Base-by-base conservation (phyloP, 169 alveolate species). In the Eimeria falciformis region DNA sequence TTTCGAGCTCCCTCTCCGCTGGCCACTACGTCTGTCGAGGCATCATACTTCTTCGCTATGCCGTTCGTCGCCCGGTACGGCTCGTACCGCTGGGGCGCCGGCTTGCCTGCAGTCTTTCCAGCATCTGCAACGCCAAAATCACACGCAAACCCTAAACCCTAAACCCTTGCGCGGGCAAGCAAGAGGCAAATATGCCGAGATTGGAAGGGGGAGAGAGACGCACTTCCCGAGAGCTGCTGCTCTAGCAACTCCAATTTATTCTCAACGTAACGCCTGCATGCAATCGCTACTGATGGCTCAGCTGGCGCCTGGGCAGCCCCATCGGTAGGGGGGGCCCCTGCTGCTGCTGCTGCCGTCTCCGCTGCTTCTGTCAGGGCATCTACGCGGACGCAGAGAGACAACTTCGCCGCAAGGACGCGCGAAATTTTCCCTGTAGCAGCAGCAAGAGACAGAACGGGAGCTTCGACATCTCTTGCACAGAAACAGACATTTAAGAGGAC, bases 331-430 rank as follows among this genome's bases (percentile, higher is more conserved):
- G 92, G 65, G 6, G 27, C 65, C 21, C 86, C 92, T 2, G 87
- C 92, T 40, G 79, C 92, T 37, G 93, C 92, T 2, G 92, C 95
- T 6, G 95, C 92, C 43, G 93, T 62, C 21, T 84, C 93, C 7
- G 84, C 93, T 14, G 88, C 88, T 17, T 95, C 96, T 7, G 95
- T 94, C n/a, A 99, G 96, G 46, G 99, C 99, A 95, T 99, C 99
- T 27, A 98, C 99, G 90, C 99, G 98, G 29, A 98, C 97, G 81
- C 99, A 98, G 45, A 99, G 97, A 47, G 99, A 99, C 58, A 99
- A 97, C 95, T 99, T 99, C 46, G 99, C 99, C 47, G 99, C 99
- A 71, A 99, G 94, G 62, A 99, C 98, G 90, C 99, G 96, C 33
- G 99, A 97, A 58, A 99, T 98, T 86, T 97, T 97, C 58, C 97